Evolutionary conservation across 768 basidiomycete genomes (phyloP).

Genomic region (Phanerochaete sordida): DNA sequence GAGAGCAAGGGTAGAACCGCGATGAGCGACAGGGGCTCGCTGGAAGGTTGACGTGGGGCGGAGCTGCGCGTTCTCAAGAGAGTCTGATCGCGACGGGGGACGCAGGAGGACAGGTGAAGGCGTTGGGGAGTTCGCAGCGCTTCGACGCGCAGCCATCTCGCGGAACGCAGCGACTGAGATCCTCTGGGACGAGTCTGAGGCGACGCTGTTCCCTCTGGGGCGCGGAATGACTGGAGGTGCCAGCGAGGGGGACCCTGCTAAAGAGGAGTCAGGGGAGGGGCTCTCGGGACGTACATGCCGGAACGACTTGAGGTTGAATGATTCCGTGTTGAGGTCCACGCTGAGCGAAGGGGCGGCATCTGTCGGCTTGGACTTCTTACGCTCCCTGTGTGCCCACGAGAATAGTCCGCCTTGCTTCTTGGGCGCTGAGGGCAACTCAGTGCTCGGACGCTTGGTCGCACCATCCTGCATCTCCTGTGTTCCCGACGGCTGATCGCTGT

Average conservation of each 20-base stretch:
- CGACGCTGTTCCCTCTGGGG: constrained; percentile 53
- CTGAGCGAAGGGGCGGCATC: constrained; percentile 20
- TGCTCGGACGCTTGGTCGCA: constrained; percentile 15
- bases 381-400: constrained; percentile 43
- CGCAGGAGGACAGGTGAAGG: constrained; percentile 38
- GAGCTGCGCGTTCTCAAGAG: constrained; percentile 9
- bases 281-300: constrained; percentile 57
- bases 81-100: constrained; percentile 30
- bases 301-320: constrained; percentile 75
- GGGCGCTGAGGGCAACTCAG: constrained; percentile 22
- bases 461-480: not conserved
- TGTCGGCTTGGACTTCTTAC: constrained; percentile 35
- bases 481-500: constrained; percentile 13
- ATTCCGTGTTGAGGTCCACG: constrained; percentile 26
- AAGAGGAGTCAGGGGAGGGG: constrained; percentile 25
- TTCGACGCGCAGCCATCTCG: constrained; percentile 69
- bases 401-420: constrained; percentile 37
- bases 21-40: constrained; percentile 8
- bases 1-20: constrained; percentile 22
- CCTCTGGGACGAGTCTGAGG: constrained; percentile 66
- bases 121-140: constrained; percentile 56
- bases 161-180: constrained; percentile 82
- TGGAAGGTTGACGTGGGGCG: constrained; percentile 19
- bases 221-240: constrained; percentile 43
- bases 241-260: constrained; percentile 6